Conservation (phyloP, 2,329 filamentous ascomycete species). For the Chaetomiaceae sp. region DNA sequence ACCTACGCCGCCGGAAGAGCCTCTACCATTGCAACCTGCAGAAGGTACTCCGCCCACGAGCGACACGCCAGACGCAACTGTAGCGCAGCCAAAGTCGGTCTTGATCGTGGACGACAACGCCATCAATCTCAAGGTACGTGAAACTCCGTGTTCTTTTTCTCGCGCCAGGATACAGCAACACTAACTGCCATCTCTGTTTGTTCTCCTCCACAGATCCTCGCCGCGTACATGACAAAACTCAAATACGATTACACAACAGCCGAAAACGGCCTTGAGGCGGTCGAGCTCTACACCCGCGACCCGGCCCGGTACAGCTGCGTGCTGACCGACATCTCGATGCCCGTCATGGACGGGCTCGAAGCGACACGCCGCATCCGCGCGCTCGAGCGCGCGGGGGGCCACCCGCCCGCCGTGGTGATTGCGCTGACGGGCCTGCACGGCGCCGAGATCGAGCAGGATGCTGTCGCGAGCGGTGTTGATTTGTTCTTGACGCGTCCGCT, state of each 20-base stretch:
- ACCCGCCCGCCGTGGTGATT: constrained; percentile 41
- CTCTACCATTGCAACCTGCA: too few relatives aligned
- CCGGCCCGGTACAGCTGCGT: constrained; percentile 29
- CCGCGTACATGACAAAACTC: constrained; percentile 32
- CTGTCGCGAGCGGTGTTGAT: constrained; percentile 47
- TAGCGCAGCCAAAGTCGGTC: not conserved
- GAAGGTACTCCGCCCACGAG: too few relatives aligned
- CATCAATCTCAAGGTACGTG: constrained; percentile 31
- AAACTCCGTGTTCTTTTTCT: too few relatives aligned
- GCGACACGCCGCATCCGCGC: constrained; percentile 45
- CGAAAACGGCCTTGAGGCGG: constrained; percentile 41
- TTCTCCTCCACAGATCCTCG: constrained; percentile 25
- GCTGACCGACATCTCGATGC: constrained; percentile 50
- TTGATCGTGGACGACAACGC: constrained; percentile 36
- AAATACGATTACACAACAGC: constrained; percentile 36
- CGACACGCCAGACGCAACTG: too few relatives aligned
- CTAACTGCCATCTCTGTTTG: not conserved
- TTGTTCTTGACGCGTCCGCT: constrained; percentile 42
- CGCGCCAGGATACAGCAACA: too few relatives aligned
- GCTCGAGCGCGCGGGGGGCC: constrained; percentile 38
- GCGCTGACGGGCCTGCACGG: constrained; percentile 49
- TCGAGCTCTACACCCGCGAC: constrained; percentile 35
- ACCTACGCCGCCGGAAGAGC: too few relatives aligned
- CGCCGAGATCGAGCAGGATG: constrained; percentile 44
- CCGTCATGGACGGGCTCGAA: constrained; percentile 48